Conservation (phyloP, 805 yeast genomes). For the Wickerhamomyces xylosicus region DNA sequence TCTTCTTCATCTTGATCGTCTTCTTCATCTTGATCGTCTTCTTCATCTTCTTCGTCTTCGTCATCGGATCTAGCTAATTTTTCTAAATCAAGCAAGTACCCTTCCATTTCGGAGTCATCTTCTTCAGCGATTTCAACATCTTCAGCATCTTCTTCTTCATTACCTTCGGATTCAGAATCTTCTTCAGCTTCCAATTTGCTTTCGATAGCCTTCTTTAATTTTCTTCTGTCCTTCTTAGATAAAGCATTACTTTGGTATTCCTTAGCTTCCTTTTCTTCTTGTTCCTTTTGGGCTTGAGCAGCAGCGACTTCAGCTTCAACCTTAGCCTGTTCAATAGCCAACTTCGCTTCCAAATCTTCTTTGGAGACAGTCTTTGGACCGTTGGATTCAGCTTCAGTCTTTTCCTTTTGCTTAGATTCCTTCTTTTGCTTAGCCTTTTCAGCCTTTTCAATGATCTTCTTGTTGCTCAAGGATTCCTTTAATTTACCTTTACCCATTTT, state of each 20-base stretch:
- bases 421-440: constrained; percentile 11
- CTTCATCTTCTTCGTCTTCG: constrained; percentile 30
- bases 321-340: not conserved
- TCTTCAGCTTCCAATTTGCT: constrained; percentile 14
- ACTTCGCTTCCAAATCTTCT: constrained; percentile 18
- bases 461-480: constrained; percentile 14
- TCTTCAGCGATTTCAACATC: constrained; percentile 30
- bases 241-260: constrained; percentile 39
- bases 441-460: constrained; percentile 11
- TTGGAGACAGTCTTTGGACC: constrained; percentile 24
- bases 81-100: constrained; percentile 37
- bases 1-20: constrained; percentile 52
- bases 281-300: constrained; percentile 10
- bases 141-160: constrained; percentile 14
- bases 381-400: constrained; percentile 5
- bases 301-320: not conserved
- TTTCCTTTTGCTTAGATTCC: constrained; percentile 13
- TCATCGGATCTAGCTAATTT: constrained; percentile 45
- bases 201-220: constrained; percentile 36
- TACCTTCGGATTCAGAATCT: constrained; percentile 15
- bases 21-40: constrained; percentile 33
- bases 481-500: constrained; percentile 20
- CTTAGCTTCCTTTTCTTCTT: constrained; percentile 16
- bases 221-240: constrained; percentile 56
- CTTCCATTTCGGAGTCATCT: constrained; percentile 36